Evolutionary conservation across 2,329 filamentous ascomycete genomes (phyloP), one percentile per base, ranked within the genome.

Genomic region (Capronia americana): DNA sequence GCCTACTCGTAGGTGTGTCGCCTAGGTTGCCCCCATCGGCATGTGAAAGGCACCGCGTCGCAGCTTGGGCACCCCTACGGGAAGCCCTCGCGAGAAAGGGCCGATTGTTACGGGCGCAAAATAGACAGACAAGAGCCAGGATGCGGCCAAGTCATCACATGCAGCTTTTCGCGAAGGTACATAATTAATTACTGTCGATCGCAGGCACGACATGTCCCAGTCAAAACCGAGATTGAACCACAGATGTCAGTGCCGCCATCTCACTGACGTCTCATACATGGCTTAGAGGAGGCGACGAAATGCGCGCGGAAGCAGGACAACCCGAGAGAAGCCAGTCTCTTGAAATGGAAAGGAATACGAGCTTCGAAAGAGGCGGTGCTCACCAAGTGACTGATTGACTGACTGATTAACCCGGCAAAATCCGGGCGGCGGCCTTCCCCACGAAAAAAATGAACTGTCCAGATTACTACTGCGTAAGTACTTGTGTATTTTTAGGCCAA

Each of bases 401-500:
- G 46, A 24, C 14, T 48, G 44, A 17, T 48, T 4, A 5, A 12
- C 26, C 55, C 55, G 55, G 41, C 20, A 57, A 28, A 57, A 24
- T 8, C 34, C 34, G 34, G 56, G 38, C 55, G 6, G 6, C 5
- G 32, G 24, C 14, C 38, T 11, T 8, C 55, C 55, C 55, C 55
- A 44, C 32, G 34, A 38, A 57, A 23, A 23, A 38, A 57, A 23
- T 24, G 32, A 12, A 6, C 7, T 12, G 24, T 51, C 24, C 7
- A 2, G 30, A 51, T 28, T 44, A 61, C n/a, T n/a, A n/a, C n/a
- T n/a, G n/a, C n/a, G n/a, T n/a, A n/a, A n/a, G n/a, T n/a, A n/a
- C n/a, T n/a, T n/a, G n/a, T n/a, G n/a, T 61, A 34, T 34, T 61
- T 61, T 61, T 61, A 61, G 58, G 20, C 32, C 10, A 23, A 14